Evolutionary conservation across 805 yeast species (phyloP), one percentile per base, ranked within the genome.

Genomic region (Candida coquimbonensis): DNA sequence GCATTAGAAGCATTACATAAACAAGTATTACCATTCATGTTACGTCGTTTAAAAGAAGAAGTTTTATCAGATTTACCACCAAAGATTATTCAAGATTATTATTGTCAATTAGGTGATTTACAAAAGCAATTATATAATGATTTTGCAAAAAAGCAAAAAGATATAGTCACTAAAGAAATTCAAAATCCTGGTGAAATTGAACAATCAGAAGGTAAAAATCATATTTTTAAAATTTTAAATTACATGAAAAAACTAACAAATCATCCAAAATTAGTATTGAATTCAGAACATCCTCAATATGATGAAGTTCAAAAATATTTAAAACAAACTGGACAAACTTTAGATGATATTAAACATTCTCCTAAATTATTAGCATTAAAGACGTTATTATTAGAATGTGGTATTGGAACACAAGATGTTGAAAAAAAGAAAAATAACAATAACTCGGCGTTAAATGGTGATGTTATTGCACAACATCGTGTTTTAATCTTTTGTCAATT

Each of bases 221-320:
- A 95, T 62, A 87, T 95, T 50, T 93, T 93, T 82, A 98, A 93
- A 62, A 97, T 96, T 0, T 74, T 93, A 57, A 97, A 93, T 64
- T 93, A 93, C 63, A 88, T 93, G 96, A 77, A 99, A 53, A 93
- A 93, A 63, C 72, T 93, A 45, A 93, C 99, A 68, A 95, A 95
- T 57, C 98, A 93, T 66, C 99, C 99, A 5, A 83, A 96, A 3
- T 75, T 93, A 49, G 97, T 93, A 9, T 66, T 91, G 44, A 79
- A 86, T 13, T 80, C 85, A 5, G 77, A 75, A 46, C 97, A 89
- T 67, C 97, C 97, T 3, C 88, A 87, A 60, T 83, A 74, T 55
- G 66, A 65, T 5, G 86, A 83, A 54, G 86, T 87, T n/a, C 73
- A 72, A 46, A 66, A 70, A 27, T 81, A 80, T 55, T 71, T 91